These are phyloP conservation scores for Albugo laibachii DNA, from an alignment of 352 stramenopile genomes.

Conservation along the genomic window DNA sequence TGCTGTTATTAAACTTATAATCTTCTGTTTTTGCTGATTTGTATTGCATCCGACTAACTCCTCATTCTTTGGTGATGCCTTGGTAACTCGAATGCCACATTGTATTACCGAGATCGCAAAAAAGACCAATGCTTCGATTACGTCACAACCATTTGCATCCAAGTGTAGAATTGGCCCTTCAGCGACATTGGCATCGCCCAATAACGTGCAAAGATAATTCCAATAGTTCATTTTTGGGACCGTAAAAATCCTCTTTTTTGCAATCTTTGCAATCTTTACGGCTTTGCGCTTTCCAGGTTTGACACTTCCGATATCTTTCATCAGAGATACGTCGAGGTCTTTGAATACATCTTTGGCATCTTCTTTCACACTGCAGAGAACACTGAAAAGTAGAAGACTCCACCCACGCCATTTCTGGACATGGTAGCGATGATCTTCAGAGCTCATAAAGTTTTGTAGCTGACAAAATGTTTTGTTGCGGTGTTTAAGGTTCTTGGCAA, in stretches of 20 bases:
- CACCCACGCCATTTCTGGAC: constrained; percentile 59
- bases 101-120: constrained; percentile 33
- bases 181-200: constrained; percentile 26
- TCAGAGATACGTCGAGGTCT: background rate
- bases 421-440: constrained; percentile 21
- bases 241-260: constrained; percentile 11
- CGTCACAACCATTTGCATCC: constrained; percentile 47
- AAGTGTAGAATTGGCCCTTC: constrained; percentile 41
- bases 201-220: constrained; percentile 34
- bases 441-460: constrained; percentile 26
- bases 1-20: constrained; percentile 32
- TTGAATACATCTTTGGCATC: constrained; percentile 22
- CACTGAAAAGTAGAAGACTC: constrained; percentile 27
- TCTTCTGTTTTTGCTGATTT: constrained; percentile 15
- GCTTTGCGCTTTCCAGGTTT: background rate
- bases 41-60: constrained; percentile 4
- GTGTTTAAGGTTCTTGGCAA: constrained; percentile 18
- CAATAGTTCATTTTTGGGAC: constrained; percentile 21
- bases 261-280: constrained; percentile 8
- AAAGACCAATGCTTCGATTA: constrained; percentile 25
- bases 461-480: constrained; percentile 14
- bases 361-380: constrained; percentile 24
- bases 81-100: constrained; percentile 10
- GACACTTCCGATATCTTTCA: background rate
- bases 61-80: constrained; percentile 9